Conservation (phyloP, 78 protist species). For the Planoprotostelium fungivorum region DNA sequence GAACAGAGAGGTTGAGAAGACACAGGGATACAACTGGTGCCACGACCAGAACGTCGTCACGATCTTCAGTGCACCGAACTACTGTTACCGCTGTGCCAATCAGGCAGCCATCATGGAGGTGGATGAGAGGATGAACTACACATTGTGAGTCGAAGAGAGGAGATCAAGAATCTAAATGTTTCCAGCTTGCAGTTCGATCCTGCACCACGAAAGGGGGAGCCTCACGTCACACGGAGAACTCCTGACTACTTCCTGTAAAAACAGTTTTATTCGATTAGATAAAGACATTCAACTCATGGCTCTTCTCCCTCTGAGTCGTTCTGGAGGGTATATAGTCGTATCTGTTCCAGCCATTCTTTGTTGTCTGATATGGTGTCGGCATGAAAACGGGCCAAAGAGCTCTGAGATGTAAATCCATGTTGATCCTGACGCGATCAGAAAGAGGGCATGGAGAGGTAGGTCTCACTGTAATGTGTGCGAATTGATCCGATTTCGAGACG, state of each 20-base stretch:
- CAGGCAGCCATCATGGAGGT: constrained; percentile 94
- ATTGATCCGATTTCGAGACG: no score
- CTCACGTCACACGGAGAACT: constrained; percentile 88
- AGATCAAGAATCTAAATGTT: constrained; percentile 33
- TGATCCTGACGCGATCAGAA: no score
- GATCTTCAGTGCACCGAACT: constrained; percentile 99
- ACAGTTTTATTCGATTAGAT: no score
- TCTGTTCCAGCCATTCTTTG: no score
- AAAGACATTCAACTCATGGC: no score
- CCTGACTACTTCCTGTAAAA: constrained; percentile 95
- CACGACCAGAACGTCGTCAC: constrained; percentile 92
- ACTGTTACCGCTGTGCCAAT: constrained; percentile 98
- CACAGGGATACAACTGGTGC: constrained; percentile 92
- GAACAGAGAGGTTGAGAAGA: neutral
- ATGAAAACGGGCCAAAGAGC: no score
- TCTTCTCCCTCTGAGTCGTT: no score
- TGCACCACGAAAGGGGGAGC: constrained; percentile 97
- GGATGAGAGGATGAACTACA: constrained; percentile 85
- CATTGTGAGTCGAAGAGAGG: constrained; percentile 62
- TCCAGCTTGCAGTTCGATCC: constrained; percentile 94
- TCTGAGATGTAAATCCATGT: no score
- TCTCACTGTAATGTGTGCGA: no score
- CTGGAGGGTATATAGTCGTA: no score
- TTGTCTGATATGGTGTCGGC: no score
- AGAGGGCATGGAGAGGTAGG: no score